These are phyloP conservation scores for Brassica napus DNA, from an alignment of 345 rosid genomes.

Conservation along the genomic window Da-Ae NC_063438.1:8763001-8763500, in stretches of 20 bases:
- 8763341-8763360: slow-evolving; percentile 84
- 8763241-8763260: slow-evolving; percentile 83
- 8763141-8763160: slow-evolving; percentile 71
- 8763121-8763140: slow-evolving; percentile 73
- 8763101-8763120: slow-evolving; percentile 98
- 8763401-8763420: slow-evolving; percentile 96
- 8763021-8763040: slow-evolving; percentile 91
- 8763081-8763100: slow-evolving; percentile 96
- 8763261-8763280: slow-evolving; percentile 93
- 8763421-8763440: slow-evolving; percentile 87
- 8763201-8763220: slow-evolving; percentile 55
- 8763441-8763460: slow-evolving; percentile 92
- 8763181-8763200: slow-evolving; percentile 65
- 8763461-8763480: slow-evolving; percentile 93
- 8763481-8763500: slow-evolving; percentile 82
- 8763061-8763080: slow-evolving; percentile 75
- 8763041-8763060: slow-evolving; percentile 93
- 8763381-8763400: slow-evolving; percentile 98
- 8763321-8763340: slow-evolving; percentile 88
- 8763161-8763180: slow-evolving; percentile 69
- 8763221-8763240: slow-evolving; percentile 58
- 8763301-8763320: slow-evolving; percentile 77
- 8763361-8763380: slow-evolving; percentile 92
- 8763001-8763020: slow-evolving; percentile 97
- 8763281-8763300: slow-evolving; percentile 72